A percentile compares a stretch with the other conserved stretches of the same genome.
Evolutionary conservation across 352 stramenopile species (phyloP).

Genomic region (Globisporangium irregulare): DNA sequence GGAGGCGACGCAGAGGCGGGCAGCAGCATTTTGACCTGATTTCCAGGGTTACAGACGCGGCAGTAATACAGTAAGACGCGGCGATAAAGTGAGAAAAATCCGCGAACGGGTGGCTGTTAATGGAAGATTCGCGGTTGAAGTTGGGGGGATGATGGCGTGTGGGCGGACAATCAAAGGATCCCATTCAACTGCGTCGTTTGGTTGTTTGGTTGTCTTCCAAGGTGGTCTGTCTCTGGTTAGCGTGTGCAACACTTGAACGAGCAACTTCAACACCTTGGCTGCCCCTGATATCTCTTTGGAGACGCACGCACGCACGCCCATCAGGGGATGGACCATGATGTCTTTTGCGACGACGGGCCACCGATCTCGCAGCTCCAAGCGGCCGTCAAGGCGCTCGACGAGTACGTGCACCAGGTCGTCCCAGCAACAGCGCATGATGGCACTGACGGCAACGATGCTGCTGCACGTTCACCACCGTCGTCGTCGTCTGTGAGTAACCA

Average conservation of each 20-base stretch:
- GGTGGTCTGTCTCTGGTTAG: neutral
- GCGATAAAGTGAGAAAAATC: neutral
- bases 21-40: too few species aligned
- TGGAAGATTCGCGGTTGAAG: neutral
- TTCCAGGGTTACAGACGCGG: too few species aligned
- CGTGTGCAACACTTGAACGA: neutral
- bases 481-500: neutral
- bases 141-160: neutral
- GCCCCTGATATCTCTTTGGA: neutral
- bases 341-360: conserved; percentile 41
- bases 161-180: neutral
- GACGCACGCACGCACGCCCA: neutral
- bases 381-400: conserved; percentile 32
- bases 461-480: neutral
- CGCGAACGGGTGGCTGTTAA: neutral
- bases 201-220: neutral
- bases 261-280: neutral
- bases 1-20: too few species aligned
- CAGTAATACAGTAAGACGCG: too few species aligned
- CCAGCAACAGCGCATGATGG: neutral
- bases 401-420: conserved; percentile 30
- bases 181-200: neutral
- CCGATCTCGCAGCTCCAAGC: conserved; percentile 39
- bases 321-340: conserved; percentile 30
- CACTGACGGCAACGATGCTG: neutral